phyloP scores from a whole-genome alignment of 768 basidiomycete species.

The Scleroderma citrinum region DNA sequence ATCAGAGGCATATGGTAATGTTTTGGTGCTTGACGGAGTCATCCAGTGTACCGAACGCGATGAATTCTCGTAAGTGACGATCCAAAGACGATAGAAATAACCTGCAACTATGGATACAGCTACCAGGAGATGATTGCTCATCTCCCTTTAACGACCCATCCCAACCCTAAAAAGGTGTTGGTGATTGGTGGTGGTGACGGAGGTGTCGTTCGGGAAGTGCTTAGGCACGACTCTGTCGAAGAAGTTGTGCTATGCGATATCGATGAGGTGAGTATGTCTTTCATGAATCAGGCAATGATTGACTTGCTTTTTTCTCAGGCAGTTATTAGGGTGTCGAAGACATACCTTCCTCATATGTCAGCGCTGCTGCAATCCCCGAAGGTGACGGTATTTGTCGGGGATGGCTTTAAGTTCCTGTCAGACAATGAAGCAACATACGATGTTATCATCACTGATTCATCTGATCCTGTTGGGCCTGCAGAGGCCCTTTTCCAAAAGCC shows the following conservation, averaged over 20 bases:
- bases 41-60: slow-evolving; percentile 98
- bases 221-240: slow-evolving; percentile 90
- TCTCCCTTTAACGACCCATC: slow-evolving; percentile 92
- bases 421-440: slow-evolving; percentile 87
- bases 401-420: slow-evolving; percentile 94
- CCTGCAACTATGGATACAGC: slow-evolving; percentile 33
- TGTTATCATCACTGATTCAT: slow-evolving; percentile 97
- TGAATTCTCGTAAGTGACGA: slow-evolving; percentile 82
- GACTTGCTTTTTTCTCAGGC: slow-evolving; percentile 44
- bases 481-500: slow-evolving; percentile 92
- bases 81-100: neutral
- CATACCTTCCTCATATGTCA: slow-evolving; percentile 92
- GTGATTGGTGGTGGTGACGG: slow-evolving; percentile 99
- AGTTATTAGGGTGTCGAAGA: slow-evolving; percentile 91
- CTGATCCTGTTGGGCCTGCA: slow-evolving; percentile 95
- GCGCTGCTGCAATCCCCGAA: slow-evolving; percentile 69
- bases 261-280: slow-evolving; percentile 61
- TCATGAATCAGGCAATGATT: neutral
- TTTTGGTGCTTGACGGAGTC: slow-evolving; percentile 89
- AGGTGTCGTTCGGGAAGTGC: slow-evolving; percentile 93
- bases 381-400: slow-evolving; percentile 83
- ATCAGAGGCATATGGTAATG: slow-evolving; percentile 95
- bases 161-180: slow-evolving; percentile 91
- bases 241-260: slow-evolving; percentile 95
- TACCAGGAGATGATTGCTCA: slow-evolving; percentile 99